Evolutionary conservation across 495 filamentous ascomycete species (phyloP).

Genomic region (Talaromyces adpressus): DNA sequence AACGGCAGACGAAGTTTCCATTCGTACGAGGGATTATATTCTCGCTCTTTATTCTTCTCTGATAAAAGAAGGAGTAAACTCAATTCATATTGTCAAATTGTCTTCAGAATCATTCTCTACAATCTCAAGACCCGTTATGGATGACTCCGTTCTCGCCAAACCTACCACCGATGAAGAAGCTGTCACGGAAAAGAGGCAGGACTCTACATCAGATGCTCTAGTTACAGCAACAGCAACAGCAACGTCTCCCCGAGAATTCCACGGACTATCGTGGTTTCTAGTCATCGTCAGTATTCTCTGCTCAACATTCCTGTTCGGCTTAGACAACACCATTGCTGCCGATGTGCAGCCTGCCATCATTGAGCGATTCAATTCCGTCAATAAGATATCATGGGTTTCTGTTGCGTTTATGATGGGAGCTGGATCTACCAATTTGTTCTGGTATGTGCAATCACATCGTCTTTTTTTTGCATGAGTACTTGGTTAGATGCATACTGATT

Average conservation of each 20-base stretch:
- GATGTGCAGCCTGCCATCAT: conserved; percentile 50
- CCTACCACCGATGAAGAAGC: neutral
- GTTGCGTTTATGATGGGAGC: conserved; percentile 47
- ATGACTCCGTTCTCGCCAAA: neutral
- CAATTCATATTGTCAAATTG: neutral
- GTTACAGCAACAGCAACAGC: neutral
- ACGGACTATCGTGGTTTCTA: conserved; percentile 26
- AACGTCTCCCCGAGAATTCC: neutral
- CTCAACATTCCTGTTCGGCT: conserved; percentile 44
- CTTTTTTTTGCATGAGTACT: neutral
- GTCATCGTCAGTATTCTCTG: conserved; percentile 41
- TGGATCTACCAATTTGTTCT: conserved; percentile 37
- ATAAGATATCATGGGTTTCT: conserved; percentile 50
- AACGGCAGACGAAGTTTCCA: too few relatives aligned
- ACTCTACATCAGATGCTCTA: neutral
- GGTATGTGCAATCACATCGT: conserved; percentile 13
- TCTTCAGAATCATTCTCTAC: neutral
- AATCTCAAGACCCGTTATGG: neutral
- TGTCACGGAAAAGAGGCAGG: neutral
- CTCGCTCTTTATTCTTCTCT: too few relatives aligned
- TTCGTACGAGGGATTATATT: too few relatives aligned
- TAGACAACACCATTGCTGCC: conserved; percentile 58
- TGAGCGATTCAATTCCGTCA: conserved; percentile 37
- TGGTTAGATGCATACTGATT: neutral
- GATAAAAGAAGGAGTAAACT: too few relatives aligned